phyloP scores from a whole-genome alignment of 2,329 filamentous ascomycete genomes.

The Penicillium capsulatum region DNA sequence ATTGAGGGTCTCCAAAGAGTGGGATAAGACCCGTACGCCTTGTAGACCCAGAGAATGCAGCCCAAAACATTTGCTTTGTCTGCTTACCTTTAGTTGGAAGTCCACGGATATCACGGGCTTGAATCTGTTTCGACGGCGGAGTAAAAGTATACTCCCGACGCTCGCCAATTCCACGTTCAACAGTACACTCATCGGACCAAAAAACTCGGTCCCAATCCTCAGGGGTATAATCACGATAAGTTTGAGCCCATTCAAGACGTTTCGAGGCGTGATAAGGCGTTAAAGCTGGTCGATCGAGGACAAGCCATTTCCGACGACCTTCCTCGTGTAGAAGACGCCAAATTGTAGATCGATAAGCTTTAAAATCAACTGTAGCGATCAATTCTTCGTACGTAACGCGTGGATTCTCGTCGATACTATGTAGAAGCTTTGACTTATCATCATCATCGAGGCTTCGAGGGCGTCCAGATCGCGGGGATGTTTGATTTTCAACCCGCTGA shows the following conservation, averaged over 20 bases:
- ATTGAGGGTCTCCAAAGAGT: neutral
- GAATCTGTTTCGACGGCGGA: neutral
- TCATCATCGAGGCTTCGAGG: neutral
- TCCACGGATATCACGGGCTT: neutral
- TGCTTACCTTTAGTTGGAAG: neutral
- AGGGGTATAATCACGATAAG: neutral
- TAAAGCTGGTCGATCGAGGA: neutral
- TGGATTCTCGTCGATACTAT: neutral
- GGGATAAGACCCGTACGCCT: slow-evolving; percentile 1
- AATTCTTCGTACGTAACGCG: neutral
- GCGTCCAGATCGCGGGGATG: slow-evolving; percentile 1
- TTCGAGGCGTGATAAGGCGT: neutral
- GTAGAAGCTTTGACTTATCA: neutral
- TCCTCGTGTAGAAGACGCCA: neutral
- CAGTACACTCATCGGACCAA: neutral
- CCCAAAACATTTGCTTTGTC: slow-evolving; percentile 1
- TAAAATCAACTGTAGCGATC: neutral
- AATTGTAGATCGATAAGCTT: neutral
- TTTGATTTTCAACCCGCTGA: slow-evolving; percentile 1
- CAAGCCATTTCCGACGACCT: neutral
- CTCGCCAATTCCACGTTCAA: neutral
- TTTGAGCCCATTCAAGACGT: neutral
- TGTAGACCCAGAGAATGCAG: neutral
- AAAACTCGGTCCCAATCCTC: slow-evolving; percentile 1
- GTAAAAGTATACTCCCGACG: neutral